phyloP scores from a whole-genome alignment of 192 early-diverging fungal species.

The Jimgerdemannia lactiflua region DNA sequence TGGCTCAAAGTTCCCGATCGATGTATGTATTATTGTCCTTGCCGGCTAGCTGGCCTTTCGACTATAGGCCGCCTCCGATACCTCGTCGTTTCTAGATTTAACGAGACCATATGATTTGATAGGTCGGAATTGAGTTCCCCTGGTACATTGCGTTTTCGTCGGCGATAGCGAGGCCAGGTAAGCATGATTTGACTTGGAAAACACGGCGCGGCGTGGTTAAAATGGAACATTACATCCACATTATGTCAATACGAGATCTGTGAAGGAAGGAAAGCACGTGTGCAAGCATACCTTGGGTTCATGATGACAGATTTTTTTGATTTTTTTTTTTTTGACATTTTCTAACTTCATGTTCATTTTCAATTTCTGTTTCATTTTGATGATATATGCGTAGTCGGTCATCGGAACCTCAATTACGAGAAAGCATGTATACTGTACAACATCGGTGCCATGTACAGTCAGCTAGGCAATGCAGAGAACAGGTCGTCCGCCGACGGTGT shows the following conservation, averaged over 20 bases:
- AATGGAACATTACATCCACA: too few species aligned
- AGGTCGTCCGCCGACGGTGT: constrained; percentile 70
- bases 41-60: too few species aligned
- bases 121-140: constrained; percentile 66
- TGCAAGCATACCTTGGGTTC: too few species aligned
- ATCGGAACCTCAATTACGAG: constrained; percentile 79
- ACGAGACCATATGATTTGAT: constrained; percentile 5
- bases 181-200: too few species aligned
- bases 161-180: constrained; percentile 48
- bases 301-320: too few species aligned
- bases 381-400: constrained; percentile 38
- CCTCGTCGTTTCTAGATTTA: too few species aligned
- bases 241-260: too few species aligned
- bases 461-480: constrained; percentile 69
- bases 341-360: too few species aligned
- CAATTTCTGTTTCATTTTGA: neutral
- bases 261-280: too few species aligned
- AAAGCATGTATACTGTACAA: constrained; percentile 83
- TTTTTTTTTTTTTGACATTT: too few species aligned
- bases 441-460: constrained; percentile 82
- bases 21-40: constrained; percentile 53
- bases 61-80: too few species aligned
- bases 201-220: too few species aligned
- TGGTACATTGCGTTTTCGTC: constrained; percentile 67
- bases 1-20: constrained; percentile 83